Base-by-base conservation (phyloP, 116 monocot genomes). In the Dioscorea cayenensis region DNA sequence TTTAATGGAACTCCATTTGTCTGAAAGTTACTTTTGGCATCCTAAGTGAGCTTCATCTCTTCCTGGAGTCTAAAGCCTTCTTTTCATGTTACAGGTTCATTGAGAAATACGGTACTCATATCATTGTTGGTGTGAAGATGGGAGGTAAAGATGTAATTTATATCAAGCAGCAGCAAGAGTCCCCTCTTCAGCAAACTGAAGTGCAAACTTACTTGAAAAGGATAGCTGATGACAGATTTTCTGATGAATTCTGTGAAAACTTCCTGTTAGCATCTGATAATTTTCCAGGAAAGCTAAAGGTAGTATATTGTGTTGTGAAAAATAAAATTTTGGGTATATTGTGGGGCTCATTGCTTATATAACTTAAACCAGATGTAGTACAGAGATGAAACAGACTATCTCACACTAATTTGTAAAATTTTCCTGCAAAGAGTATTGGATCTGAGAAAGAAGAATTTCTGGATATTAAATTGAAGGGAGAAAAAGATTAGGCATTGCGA, bases 101-200 rank as follows among this genome's bases (percentile, higher is more conserved):
- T 76, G 83, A 91, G 61, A 85, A 81, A 81, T 88, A 85, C 76
- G 91, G 91, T 25, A 91, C 91, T 52, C 88, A 84, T 51, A 68
- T 84, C 16, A 60, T 88, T 70, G 70, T 81, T 70, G 85, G 83
- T 3, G 62, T 89, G 51, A 78, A 81, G 67, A 83, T 89, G 85
- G 89, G 89, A 63, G 89, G 85, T 49, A 85, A 90, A 62, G 90
- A 90, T 76, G 86, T 90, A 51, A 72, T 86, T 29, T 69, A 63
- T 62, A 28, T 90, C 66, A 90, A 92, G 74, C 89, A 89, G 73
- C 82, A 71, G 64, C 66, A 81, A 63, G 78, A 69, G 6, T 92
- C 88, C 49, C 16, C 74, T 68, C 88, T 92, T 80, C 63, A 58
- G 55, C 84, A 73, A 71, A 77, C 65, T 74, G 92, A 86, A 59